Evolutionary conservation across 768 basidiomycete species (phyloP), one percentile per base, ranked within the genome.

Genomic region (Amanita rubescens): DNA sequence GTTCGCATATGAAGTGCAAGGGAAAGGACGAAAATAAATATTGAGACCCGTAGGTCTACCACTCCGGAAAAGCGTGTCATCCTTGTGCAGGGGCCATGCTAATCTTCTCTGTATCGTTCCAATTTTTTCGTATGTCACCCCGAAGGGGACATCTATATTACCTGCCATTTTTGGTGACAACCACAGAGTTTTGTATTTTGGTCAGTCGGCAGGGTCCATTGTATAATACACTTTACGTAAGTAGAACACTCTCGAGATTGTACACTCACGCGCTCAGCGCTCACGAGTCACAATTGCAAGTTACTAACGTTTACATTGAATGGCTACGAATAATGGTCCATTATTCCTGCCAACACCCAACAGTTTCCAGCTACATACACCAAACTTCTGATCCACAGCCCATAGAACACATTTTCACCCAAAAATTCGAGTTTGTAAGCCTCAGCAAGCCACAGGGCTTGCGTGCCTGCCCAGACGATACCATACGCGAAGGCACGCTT

Each of bases 1-100:
- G n/a, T n/a, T n/a, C n/a, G n/a, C n/a, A n/a, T n/a, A n/a, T n/a
- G n/a, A n/a, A n/a, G n/a, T n/a, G n/a, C n/a, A n/a, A n/a, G n/a
- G n/a, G n/a, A 51, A 25, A 1, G 30, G 55, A 60, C 32, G 19
- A 72, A 71, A 74, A 76, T 76, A 76, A 76, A 76, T 76, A 75
- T 76, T 76, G 75, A 76, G 73, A 75, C 64, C 74, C 73, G 71
- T 75, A 75, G 73, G 64, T 76, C 76, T 86, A 86, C 86, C 85
- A 87, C 86, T 88, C 87, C 85, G 85, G 84, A 80, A 87, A 87
- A 90, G 87, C 88, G 90, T 94, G 93, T 94, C 93, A 94, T 95
- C 93, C 94, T 95, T 96, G 92, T 95, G 94, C 93, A 95, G 94
- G 94, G 93, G 92, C 94, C 90, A 95, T 95, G 93, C 93, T 94